Evolutionary conservation across 2,329 filamentous ascomycete genomes (phyloP).

Genomic region (Penicillium sp.): DNA sequence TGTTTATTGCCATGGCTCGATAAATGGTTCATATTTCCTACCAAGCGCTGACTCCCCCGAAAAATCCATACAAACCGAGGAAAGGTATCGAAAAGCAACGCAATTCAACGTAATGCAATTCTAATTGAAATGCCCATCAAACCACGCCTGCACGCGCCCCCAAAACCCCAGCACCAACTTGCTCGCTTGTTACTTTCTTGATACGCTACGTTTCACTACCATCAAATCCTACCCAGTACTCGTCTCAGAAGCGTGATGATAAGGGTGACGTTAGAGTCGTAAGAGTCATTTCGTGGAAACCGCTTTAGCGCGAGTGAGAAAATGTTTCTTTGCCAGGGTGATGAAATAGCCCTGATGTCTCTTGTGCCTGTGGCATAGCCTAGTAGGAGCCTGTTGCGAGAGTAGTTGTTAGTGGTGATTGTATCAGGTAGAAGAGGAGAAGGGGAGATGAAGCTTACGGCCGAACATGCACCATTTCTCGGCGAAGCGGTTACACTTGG

Average conservation of each 20-base stretch:
- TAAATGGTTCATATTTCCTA: not conserved
- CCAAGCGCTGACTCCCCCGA: not conserved
- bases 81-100: not conserved
- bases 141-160: not conserved
- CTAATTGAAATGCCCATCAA: slow-evolving; percentile 1
- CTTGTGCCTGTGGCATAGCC: slow-evolving; percentile 9
- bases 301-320: slow-evolving; percentile 1
- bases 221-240: not conserved
- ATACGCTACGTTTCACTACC: not conserved
- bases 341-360: not conserved
- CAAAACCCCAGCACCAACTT: not conserved
- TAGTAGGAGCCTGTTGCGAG: slow-evolving; percentile 35
- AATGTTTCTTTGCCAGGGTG: not conserved
- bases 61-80: not conserved
- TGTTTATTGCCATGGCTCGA: not conserved
- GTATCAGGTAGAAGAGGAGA: not conserved
- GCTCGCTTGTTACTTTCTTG: slow-evolving; percentile 1
- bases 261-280: slow-evolving; percentile 19
- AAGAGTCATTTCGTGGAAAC: slow-evolving; percentile 19
- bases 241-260: not conserved
- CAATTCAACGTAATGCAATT: not conserved
- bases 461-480: slow-evolving; percentile 95
- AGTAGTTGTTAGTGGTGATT: slow-evolving; percentile 12
- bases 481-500: slow-evolving; percentile 76
- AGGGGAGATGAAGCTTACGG: slow-evolving; percentile 52